Base-by-base conservation (phyloP, 371 early-diverging fungal genomes). In the Entomophthora muscae region DNA sequence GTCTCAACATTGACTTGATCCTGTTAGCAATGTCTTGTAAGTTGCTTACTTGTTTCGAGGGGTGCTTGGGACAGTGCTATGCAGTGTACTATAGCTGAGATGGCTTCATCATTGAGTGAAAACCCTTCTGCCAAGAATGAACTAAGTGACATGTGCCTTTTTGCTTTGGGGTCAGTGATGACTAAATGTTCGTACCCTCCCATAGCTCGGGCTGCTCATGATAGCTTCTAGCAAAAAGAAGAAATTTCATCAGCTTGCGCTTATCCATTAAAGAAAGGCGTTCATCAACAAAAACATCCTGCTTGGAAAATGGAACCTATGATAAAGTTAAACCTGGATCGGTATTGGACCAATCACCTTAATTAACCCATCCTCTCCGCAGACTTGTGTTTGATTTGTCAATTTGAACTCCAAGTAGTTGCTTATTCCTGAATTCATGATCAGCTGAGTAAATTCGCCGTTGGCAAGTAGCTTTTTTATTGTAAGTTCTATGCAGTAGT, bases 291-390 rank as follows among this genome's bases (percentile, higher is more conserved):
- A 96, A 96, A 12, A 96, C 82, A 68, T 92, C 95, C 70, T 92
- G 92, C 69, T 92, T 95, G 55, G 89, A 85, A n/a, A 86, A 80
- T 0, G 95, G 95, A 13, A 93, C 89, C 83, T 66, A 56, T 7
- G 12, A 1, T 24, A 55, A 22, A 22, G n/a, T 17, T 13, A 7
- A 24, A 26, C 12, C 22, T 24, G n/a, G 13, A 22, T 17, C 17
- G n/a, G 26, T 55, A 55, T n/a, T 12, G 22, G 12, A 55, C 27
- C 7, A 55, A 3, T 55, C 26, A 58, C 58, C 58, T 58, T 58
- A 5, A 5, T 28, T 22, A 58, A 13, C n/a, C 30, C 30, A 30
- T 58, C 28, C 3, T 27, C 58, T 13, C 24, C 3, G 30, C 24
- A 58, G 32, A 58, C 17, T 13, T 17, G 30, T 7, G 21, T 30